Conservation (phyloP, 78 protist species). For the Dictyostelium firmibasis region DNA sequence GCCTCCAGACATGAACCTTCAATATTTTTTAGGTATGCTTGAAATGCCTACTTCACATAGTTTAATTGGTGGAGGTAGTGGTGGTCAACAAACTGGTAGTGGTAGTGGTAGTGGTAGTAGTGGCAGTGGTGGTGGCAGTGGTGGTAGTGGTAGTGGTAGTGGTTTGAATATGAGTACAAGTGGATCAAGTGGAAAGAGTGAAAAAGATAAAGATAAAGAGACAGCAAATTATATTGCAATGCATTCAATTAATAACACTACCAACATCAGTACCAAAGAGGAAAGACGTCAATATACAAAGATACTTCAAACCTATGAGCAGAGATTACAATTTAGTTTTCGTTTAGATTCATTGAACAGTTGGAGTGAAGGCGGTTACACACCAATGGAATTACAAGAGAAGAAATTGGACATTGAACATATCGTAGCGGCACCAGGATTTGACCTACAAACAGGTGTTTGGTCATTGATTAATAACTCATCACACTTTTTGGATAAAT, state of each 20-base stretch:
- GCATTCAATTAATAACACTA: background rate
- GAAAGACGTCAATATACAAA: constrained; percentile 20
- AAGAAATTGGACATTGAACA: constrained; percentile 17
- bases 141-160: background rate
- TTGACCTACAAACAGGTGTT: background rate
- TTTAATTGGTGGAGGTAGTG: background rate
- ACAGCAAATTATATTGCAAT: background rate
- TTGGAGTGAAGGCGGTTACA: background rate
- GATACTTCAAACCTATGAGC: constrained; percentile 23
- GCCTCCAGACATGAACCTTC: constrained; percentile 48
- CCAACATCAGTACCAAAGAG: constrained; percentile 8
- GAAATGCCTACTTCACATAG: background rate
- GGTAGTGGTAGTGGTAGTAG: background rate
- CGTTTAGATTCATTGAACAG: constrained; percentile 18
- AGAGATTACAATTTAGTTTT: constrained; percentile 8
- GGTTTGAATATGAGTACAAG: background rate
- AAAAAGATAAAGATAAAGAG: background rate
- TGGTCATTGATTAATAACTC: constrained; percentile 1
- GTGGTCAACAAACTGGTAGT: background rate
- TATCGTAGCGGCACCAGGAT: background rate
- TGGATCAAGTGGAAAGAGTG: background rate
- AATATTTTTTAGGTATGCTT: constrained; percentile 37
- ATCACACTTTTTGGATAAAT: background rate
- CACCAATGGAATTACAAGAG: constrained; percentile 4
- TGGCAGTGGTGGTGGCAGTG: background rate